These are phyloP conservation scores for Yamadazyma mexicana DNA, from an alignment of 1,139 yeast species.

Conservation along the genomic window DNA sequence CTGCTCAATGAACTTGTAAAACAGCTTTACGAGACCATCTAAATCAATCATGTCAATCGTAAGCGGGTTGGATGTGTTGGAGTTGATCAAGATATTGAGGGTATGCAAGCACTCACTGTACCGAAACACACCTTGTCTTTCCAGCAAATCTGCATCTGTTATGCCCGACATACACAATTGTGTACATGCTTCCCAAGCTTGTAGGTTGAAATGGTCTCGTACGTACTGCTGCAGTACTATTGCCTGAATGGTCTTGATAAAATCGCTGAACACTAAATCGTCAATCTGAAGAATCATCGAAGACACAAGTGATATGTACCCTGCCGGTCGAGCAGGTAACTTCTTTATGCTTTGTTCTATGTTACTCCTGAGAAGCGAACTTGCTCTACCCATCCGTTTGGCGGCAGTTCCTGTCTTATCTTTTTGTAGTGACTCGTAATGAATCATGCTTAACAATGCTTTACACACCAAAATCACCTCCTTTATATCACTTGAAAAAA, in stretches of 20 bases:
- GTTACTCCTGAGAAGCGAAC: constrained; percentile 9
- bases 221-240: constrained; percentile 15
- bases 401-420: constrained; percentile 8
- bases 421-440: constrained; percentile 9
- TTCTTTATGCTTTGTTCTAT: constrained; percentile 9
- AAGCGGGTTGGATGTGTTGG: constrained; percentile 3
- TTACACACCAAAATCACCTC: constrained; percentile 11
- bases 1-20: neutral
- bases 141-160: neutral
- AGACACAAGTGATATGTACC: constrained; percentile 5
- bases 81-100: constrained; percentile 5
- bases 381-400: constrained; percentile 8
- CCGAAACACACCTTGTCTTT: neutral
- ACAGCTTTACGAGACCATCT: neutral
- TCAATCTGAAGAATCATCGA: constrained; percentile 9
- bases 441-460: constrained; percentile 11
- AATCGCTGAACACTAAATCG: constrained; percentile 8
- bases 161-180: constrained; percentile 5
- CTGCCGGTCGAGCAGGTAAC: constrained; percentile 9
- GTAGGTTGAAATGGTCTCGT: constrained; percentile 14
- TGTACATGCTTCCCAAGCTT: constrained; percentile 10
- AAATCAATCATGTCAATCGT: constrained; percentile 2
- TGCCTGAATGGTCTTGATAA: constrained; percentile 10
- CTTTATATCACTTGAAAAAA: constrained; percentile 9
- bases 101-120: constrained; percentile 6